Conservation (phyloP, 75 land plant genomes). For the Azolla pinnata region DNA sequence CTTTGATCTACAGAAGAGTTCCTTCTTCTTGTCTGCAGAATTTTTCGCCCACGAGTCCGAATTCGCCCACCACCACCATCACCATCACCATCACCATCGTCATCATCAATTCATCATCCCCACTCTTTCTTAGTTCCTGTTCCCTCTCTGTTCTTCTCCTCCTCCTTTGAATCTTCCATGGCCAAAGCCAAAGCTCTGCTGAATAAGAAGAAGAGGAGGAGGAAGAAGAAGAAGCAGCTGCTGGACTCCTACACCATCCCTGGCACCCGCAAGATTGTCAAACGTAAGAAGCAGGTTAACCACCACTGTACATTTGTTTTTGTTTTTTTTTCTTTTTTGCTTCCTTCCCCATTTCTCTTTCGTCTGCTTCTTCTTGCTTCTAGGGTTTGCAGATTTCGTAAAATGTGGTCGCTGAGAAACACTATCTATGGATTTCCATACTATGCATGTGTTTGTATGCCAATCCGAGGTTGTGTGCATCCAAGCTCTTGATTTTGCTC, state of each 20-base stretch:
- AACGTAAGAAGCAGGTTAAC: constrained; percentile 14
- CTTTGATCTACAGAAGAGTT: no score
- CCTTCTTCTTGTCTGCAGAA: background rate
- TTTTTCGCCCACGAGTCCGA: background rate
- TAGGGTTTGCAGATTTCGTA: background rate
- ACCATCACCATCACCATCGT: background rate
- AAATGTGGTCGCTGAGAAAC: background rate
- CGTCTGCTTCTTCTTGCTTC: background rate
- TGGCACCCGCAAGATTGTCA: constrained; percentile 34
- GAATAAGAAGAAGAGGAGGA: background rate
- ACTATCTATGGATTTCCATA: no score
- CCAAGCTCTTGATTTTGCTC: no score
- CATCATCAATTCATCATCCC: background rate
- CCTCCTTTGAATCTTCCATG: background rate
- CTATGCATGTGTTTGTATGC: no score
- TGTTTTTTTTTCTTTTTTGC: background rate
- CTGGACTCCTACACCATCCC: constrained; percentile 42
- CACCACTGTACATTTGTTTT: background rate
- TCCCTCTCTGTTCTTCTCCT: no score
- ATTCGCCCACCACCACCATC: background rate
- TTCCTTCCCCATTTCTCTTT: background rate
- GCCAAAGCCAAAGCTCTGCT: background rate
- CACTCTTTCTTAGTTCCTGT: background rate
- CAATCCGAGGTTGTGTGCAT: no score
- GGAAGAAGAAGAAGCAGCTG: constrained; percentile 27